Conservation (phyloP, 768 basidiomycete species). For the Podaxis pistillaris region DNA sequence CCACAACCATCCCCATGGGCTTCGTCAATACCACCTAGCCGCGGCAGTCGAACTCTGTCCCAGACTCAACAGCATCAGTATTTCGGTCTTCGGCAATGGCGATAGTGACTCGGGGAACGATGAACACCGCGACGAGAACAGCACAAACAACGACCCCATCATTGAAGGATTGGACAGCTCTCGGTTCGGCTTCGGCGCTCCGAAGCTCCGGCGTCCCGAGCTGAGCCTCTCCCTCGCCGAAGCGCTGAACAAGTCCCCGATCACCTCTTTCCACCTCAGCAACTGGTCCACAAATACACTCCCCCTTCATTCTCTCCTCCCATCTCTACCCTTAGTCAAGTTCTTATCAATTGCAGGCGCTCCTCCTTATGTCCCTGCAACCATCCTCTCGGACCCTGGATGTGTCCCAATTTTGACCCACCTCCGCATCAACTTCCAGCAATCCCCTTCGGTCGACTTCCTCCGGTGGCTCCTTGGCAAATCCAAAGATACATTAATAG, state of each 20-base stretch:
- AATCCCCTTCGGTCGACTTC: slow-evolving; percentile 60
- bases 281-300: slow-evolving; percentile 70
- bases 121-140: slow-evolving; percentile 28
- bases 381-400: slow-evolving; percentile 41
- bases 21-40: slow-evolving; percentile 57
- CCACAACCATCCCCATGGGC: slow-evolving; percentile 60
- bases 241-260: slow-evolving; percentile 44
- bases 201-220: slow-evolving; percentile 53
- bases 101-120: slow-evolving; percentile 30
- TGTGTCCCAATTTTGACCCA: slow-evolving; percentile 31
- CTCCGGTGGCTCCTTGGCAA: slow-evolving; percentile 68
- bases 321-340: slow-evolving; percentile 57
- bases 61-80: slow-evolving; percentile 51
- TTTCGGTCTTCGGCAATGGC: slow-evolving; percentile 59
- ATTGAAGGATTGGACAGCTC: slow-evolving; percentile 45
- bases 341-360: slow-evolving; percentile 59
- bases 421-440: slow-evolving; percentile 65
- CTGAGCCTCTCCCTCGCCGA: slow-evolving; percentile 41
- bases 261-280: slow-evolving; percentile 55
- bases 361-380: slow-evolving; percentile 38
- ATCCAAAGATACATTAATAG: slow-evolving; percentile 46
- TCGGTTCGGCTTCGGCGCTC: slow-evolving; percentile 49
- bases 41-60: slow-evolving; percentile 58
- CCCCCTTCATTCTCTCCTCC: slow-evolving; percentile 58
- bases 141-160: slow-evolving; percentile 40